Evolutionary conservation across 2,329 filamentous ascomycete genomes (phyloP).

Genomic region (Talaromyces sp.): DNA sequence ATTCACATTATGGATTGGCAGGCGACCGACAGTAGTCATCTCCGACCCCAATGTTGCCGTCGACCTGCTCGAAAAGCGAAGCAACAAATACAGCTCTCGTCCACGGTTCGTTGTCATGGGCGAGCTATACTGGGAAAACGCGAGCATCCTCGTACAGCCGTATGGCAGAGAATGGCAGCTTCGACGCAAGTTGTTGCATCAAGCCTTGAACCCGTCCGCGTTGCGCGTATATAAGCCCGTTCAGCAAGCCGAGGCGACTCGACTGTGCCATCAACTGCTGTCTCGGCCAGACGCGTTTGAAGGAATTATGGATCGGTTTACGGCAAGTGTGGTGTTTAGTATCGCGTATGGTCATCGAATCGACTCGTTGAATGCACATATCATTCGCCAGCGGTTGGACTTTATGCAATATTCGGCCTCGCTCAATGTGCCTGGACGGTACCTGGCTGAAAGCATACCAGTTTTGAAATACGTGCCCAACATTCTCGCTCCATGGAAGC

Average conservation of each 20-base stretch:
- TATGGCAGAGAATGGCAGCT: slow-evolving; percentile 47
- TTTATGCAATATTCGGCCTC: slow-evolving; percentile 46
- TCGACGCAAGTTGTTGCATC: slow-evolving; percentile 40
- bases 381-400: slow-evolving; percentile 42
- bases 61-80: slow-evolving; percentile 35
- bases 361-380: slow-evolving; percentile 41
- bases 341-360: slow-evolving; percentile 48
- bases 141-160: slow-evolving; percentile 44
- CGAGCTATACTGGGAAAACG: slow-evolving; percentile 31
- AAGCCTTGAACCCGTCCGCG: slow-evolving; percentile 45
- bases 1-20: slow-evolving; percentile 30
- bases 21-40: slow-evolving; percentile 30
- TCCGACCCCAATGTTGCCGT: slow-evolving; percentile 26
- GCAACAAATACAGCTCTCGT: slow-evolving; percentile 33
- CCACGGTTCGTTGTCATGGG: slow-evolving; percentile 24
- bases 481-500: slow-evolving; percentile 43
- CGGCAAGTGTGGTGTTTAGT: slow-evolving; percentile 45
- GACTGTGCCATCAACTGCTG: slow-evolving; percentile 40
- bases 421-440: slow-evolving; percentile 45
- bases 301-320: slow-evolving; percentile 43
- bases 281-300: slow-evolving; percentile 38
- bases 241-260: slow-evolving; percentile 45
- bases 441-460: slow-evolving; percentile 43
- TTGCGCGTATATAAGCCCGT: slow-evolving; percentile 45
- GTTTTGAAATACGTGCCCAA: slow-evolving; percentile 40